A percentile compares a stretch with the other conserved stretches of the same genome.
These are phyloP conservation scores for Neonectria sp. DNA, from an alignment of 2,329 filamentous ascomycete species.

Conservation along the genomic window DNA sequence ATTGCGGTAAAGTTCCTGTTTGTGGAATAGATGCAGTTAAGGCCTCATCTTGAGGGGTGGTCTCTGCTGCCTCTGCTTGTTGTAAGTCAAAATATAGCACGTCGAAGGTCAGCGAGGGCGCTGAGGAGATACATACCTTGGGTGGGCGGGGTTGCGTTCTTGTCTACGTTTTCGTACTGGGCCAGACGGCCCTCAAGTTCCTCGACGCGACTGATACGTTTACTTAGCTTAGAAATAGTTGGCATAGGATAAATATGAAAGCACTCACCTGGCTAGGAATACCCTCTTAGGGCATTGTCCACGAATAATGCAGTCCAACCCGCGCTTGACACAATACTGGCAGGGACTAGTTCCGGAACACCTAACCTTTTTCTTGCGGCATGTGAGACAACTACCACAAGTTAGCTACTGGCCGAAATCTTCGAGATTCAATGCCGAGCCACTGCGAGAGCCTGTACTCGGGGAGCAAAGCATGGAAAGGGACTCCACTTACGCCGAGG, in stretches of 20 bases:
- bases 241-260: neutral
- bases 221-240: conserved; percentile 1
- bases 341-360: conserved; percentile 47
- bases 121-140: conserved; percentile 29
- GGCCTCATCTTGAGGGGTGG: conserved; percentile 5
- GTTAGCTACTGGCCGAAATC: conserved; percentile 2
- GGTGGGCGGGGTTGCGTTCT: conserved; percentile 24
- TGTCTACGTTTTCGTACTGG: conserved; percentile 44
- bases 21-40: conserved; percentile 25
- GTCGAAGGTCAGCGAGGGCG: neutral
- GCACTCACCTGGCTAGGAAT: conserved; percentile 45
- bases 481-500: conserved; percentile 43
- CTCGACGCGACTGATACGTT: conserved; percentile 39
- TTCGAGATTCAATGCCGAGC: neutral
- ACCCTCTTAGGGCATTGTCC: conserved; percentile 48
- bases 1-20: conserved; percentile 29
- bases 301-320: conserved; percentile 45
- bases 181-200: conserved; percentile 46
- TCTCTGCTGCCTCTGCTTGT: conserved; percentile 27
- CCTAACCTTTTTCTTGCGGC: conserved; percentile 47
- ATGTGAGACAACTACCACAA: conserved; percentile 42
- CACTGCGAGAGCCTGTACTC: neutral
- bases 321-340: conserved; percentile 46
- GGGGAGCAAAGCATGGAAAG: conserved; percentile 23
- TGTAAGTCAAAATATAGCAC: conserved; percentile 13